Evolutionary conservation across 73 alveolate species (phyloP).

Genomic region (Effrenium voratum): DNA sequence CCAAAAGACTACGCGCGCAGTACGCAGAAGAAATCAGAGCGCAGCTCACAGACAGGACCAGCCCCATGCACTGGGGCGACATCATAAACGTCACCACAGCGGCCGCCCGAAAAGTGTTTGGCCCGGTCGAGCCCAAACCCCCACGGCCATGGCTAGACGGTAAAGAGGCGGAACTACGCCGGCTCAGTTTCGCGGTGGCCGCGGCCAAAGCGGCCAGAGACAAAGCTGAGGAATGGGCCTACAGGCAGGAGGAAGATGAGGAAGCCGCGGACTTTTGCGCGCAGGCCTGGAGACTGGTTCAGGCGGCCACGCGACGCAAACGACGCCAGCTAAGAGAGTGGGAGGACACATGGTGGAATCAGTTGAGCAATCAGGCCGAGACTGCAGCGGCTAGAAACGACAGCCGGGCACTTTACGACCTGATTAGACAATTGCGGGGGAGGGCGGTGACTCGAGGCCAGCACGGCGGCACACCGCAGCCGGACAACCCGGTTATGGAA

Average conservation of each 20-base stretch:
- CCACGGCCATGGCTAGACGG: conserved; percentile 32
- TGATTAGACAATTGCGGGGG: not conserved
- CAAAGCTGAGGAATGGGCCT: not conserved
- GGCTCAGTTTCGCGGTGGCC: not conserved
- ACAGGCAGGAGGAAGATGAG: not conserved
- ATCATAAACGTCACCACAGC: not conserved
- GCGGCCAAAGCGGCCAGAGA: not conserved
- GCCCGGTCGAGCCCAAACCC: not conserved
- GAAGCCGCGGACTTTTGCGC: not conserved
- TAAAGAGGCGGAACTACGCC: not conserved
- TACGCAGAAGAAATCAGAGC: not conserved
- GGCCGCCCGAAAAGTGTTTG: not conserved
- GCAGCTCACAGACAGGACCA: not conserved
- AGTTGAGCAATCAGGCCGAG: not conserved
- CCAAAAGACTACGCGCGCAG: not conserved
- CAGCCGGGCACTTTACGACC: not conserved
- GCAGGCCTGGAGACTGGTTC: not conserved
- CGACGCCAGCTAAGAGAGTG: not conserved
- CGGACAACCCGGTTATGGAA: not conserved
- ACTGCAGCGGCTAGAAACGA: not conserved
- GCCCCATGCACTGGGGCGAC: not conserved
- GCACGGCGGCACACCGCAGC: not conserved
- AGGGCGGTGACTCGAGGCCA: not conserved
- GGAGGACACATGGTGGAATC: conserved; percentile 12
- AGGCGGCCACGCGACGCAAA: not conserved